These are phyloP conservation scores for Castanopsis chinensis DNA, from an alignment of 306 rosid species.

Conservation along the genomic window DNA sequence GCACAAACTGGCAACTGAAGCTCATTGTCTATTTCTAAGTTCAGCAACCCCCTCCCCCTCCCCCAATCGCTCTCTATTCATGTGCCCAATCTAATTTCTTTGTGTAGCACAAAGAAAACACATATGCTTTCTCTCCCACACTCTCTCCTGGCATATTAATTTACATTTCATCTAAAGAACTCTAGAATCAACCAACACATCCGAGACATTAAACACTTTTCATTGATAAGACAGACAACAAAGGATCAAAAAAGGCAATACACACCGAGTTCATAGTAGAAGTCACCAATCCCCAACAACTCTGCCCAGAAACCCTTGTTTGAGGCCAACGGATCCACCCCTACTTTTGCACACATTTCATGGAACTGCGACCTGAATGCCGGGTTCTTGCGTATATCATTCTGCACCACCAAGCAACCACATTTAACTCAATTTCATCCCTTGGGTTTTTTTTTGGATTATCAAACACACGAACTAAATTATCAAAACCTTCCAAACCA, in stretches of 20 bases:
- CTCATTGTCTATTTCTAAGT: not conserved
- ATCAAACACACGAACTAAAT: not conserved
- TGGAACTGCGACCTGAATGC: conserved; percentile 97
- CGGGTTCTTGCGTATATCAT: conserved; percentile 94
- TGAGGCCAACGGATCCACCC: conserved; percentile 96
- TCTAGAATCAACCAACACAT: not conserved
- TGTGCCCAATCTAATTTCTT: not conserved
- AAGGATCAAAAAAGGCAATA: conserved; percentile 31
- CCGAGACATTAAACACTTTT: too few relatives aligned
- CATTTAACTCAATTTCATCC: not conserved
- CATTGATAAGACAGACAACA: conserved; percentile 2
- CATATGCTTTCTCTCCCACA: not conserved
- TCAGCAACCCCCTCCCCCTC: not conserved
- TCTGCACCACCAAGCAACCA: conserved; percentile 38
- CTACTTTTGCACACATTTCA: conserved; percentile 95
- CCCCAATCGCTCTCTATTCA: not conserved
- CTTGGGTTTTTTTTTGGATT: not conserved
- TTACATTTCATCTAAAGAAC: not conserved
- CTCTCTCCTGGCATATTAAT: not conserved
- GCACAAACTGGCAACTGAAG: not conserved
- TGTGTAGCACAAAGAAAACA: not conserved
- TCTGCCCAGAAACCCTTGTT: conserved; percentile 99
- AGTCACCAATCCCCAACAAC: conserved; percentile 93
- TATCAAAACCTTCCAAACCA: not conserved
- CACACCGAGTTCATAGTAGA: conserved; percentile 95